Evolutionary conservation across 805 yeast genomes (phyloP), one percentile per base, ranked within the genome.

Genomic region (Starmerella powellii): DNA sequence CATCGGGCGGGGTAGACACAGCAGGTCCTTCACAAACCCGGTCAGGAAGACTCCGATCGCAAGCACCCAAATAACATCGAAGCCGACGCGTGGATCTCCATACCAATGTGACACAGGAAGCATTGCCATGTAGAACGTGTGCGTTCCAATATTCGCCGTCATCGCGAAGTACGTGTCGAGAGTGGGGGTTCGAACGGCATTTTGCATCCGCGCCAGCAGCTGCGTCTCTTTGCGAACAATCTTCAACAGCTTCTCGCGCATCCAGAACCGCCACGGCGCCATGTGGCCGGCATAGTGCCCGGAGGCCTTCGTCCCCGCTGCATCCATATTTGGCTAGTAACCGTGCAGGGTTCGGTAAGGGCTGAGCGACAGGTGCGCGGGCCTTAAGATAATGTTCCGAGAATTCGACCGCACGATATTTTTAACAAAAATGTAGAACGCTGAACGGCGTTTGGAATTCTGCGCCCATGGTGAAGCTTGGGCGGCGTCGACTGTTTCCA

Each of bases 121-220:
- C 76, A 84, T 76, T 37, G 88, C 59, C 37, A 91, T 94, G 59
- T 88, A 88, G 58, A 91, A 91, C 0, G 95, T 84, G 61, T 88
- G 98, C 4, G 94, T 74, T 0, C 95, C 98, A 48, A 91, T 66
- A 53, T 80, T 78, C 15, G 97, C 95, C 3, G 94, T 73, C 67
- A 83, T 75, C 8, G 93, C 80, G 62, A 88, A 88, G 55, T 80
- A 91, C 20, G 67, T 55, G 62, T 87, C 96, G 39, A 78, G 60
- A 15, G 59, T 38, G 2, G 74, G 67, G 30, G 61, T 58, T 44
- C 94, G 66, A 11, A 50, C 54, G 4, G 44, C 36, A 3, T 53
- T 40, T 63, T 88, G 98, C 45, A 83, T 61, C 3, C 50, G 50
- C 8, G 70, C 65, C n/a, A 88, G 59, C 1, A 70, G 44, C 2